Evolutionary conservation across 192 early-diverging fungal genomes (phyloP).

Genomic region (Linnemannia hyalina): DNA sequence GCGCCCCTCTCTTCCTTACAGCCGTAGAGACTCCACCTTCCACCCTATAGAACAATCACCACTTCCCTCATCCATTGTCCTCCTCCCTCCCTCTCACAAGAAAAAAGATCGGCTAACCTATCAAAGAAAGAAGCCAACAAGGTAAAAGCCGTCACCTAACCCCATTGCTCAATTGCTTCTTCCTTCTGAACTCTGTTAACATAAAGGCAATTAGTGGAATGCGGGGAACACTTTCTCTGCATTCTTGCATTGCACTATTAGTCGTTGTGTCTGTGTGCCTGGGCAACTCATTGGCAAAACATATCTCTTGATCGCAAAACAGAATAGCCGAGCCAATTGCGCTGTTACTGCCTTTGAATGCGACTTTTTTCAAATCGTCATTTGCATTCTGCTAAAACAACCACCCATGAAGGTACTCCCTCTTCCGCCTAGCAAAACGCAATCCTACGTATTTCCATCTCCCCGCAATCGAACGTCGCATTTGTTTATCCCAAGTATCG

Average conservation of each 20-base stretch:
- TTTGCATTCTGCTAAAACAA: background rate
- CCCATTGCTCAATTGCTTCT: background rate
- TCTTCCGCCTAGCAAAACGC: background rate
- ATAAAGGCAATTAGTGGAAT: background rate
- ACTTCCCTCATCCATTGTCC: no score
- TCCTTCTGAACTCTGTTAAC: background rate
- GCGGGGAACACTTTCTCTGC: background rate
- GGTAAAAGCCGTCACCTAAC: background rate
- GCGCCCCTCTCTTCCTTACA: background rate
- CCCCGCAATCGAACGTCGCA: background rate
- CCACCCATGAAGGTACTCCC: background rate
- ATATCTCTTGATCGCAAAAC: background rate
- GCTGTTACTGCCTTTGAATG: background rate
- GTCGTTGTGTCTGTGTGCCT: background rate
- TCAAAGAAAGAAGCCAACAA: background rate
- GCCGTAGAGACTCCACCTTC: background rate
- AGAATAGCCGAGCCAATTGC: background rate
- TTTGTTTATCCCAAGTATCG: background rate
- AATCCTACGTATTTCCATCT: background rate
- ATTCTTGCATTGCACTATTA: background rate
- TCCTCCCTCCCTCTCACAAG: background rate
- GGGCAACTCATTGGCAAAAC: background rate
- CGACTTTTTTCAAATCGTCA: background rate
- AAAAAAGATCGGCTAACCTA: background rate
- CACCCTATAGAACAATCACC: background rate